Percentiles rank a stretch among this genome's conserved stretches.
Conservation (phyloP, 805 yeast genomes). For the Hanseniaspora hatyaiensis region DNA sequence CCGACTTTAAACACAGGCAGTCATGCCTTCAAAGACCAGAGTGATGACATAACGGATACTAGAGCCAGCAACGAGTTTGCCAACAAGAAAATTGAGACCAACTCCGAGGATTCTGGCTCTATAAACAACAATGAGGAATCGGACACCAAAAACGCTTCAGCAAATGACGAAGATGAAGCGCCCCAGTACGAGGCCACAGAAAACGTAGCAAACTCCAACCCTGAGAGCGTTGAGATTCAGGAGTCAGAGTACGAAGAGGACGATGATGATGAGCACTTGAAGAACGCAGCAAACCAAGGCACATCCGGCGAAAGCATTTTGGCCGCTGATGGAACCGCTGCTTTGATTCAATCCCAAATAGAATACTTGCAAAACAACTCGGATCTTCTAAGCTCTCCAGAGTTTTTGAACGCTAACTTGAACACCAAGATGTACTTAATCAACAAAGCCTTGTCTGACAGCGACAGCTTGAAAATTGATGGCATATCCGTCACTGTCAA, state of each 20-base stretch:
- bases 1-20: background rate
- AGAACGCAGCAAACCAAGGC: too few relatives aligned
- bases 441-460: background rate
- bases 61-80: background rate
- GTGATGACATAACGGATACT: background rate
- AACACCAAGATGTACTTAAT: constrained; percentile 7
- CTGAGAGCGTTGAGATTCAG: constrained; percentile 10
- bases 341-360: constrained; percentile 26
- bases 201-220: constrained; percentile 6
- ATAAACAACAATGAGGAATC: background rate
- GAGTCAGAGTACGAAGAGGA: constrained; percentile 15
- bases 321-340: constrained; percentile 17
- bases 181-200: background rate
- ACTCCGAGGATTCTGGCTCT: background rate
- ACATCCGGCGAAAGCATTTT: too few relatives aligned
- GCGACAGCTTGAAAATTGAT: background rate
- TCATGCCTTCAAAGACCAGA: background rate
- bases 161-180: background rate
- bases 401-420: constrained; percentile 24
- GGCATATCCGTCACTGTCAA: constrained; percentile 1
- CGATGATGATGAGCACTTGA: constrained; percentile 9
- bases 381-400: constrained; percentile 22
- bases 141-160: background rate
- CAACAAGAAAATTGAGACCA: background rate
- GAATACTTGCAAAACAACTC: constrained; percentile 24